A percentile compares a stretch with the other conserved stretches of the same genome.
phyloP scores from a whole-genome alignment of 2,329 filamentous ascomycete genomes.

The Fonsecaea multimorphosa region DNA sequence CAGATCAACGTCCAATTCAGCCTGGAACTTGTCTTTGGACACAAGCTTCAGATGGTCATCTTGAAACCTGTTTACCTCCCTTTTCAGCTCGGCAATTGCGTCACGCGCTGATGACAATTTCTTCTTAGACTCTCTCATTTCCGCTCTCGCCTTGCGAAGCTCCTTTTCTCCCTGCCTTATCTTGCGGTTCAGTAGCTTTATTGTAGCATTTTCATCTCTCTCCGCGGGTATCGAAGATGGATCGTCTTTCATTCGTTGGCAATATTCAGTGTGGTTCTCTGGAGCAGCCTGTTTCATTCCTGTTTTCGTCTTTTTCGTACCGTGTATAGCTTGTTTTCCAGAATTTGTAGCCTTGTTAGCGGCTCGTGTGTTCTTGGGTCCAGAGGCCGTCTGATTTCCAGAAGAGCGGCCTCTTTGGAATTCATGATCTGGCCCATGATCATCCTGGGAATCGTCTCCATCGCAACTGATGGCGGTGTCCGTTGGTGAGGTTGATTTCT shows the following conservation, averaged over 20 bases:
- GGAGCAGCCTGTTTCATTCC: not conserved
- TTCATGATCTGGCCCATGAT: not conserved
- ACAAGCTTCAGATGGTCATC: not conserved
- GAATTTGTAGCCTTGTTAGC: not conserved
- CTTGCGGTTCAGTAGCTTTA: too few species aligned
- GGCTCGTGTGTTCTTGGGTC: not conserved
- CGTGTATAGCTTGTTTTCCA: not conserved
- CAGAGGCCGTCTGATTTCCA: not conserved
- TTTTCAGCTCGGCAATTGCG: not conserved
- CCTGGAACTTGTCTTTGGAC: not conserved
- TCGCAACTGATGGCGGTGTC: not conserved
- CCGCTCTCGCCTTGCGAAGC: not conserved
- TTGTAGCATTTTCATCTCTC: not conserved
- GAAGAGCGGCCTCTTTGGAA: not conserved
- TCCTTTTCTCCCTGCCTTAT: not conserved
- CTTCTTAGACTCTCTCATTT: not conserved
- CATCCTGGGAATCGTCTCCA: not conserved
- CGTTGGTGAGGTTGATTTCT: not conserved
- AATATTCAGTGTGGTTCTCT: not conserved
- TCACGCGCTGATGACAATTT: not conserved
- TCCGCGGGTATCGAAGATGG: not conserved
- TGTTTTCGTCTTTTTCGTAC: not conserved
- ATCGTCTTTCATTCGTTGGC: not conserved
- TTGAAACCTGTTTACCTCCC: not conserved
- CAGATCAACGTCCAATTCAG: not conserved